Percentiles rank a stretch among this genome's conserved stretches.
phyloP scores from a whole-genome alignment of 768 basidiomycete genomes.

The Termitomyces heimii region DNA sequence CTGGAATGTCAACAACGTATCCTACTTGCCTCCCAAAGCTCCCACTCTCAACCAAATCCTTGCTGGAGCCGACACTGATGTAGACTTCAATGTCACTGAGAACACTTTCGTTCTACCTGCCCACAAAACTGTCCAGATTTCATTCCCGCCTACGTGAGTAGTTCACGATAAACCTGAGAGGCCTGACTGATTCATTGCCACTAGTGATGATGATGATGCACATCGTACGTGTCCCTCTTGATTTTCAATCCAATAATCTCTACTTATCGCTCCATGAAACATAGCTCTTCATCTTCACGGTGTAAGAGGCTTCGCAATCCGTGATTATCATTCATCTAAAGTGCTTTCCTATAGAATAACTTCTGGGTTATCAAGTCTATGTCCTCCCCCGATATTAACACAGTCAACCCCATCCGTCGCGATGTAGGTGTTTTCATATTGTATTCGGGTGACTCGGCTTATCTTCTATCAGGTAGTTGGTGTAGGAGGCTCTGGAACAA shows the following conservation, averaged over 20 bases:
- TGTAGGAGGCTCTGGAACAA: conserved; percentile 20
- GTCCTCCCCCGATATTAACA: conserved; percentile 22
- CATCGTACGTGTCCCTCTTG: conserved; percentile 16
- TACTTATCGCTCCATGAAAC: not conserved
- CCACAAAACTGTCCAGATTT: conserved; percentile 33
- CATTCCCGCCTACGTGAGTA: conserved; percentile 24
- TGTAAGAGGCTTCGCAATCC: conserved; percentile 9
- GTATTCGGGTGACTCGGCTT: not conserved
- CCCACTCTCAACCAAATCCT: conserved; percentile 30
- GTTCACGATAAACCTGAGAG: not conserved
- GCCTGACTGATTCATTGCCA: not conserved
- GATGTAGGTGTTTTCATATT: conserved; percentile 11
- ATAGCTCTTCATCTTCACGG: conserved; percentile 27
- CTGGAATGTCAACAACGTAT: conserved; percentile 28
- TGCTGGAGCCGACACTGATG: conserved; percentile 29
- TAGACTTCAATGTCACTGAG: conserved; percentile 26
- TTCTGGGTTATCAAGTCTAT: conserved; percentile 36
- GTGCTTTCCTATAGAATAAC: conserved; percentile 21
- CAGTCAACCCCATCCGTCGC: conserved; percentile 39
- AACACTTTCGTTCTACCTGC: conserved; percentile 33
- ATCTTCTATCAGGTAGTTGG: conserved; percentile 9
- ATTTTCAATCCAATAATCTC: not conserved
- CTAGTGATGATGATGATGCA: conserved; percentile 21
- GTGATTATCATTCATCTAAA: not conserved
- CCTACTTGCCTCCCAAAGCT: conserved; percentile 23